A percentile compares a stretch with the other conserved stretches of the same genome.
phyloP scores from a whole-genome alignment of 139 green algal species.

The Pleodorina starrii region DNA sequence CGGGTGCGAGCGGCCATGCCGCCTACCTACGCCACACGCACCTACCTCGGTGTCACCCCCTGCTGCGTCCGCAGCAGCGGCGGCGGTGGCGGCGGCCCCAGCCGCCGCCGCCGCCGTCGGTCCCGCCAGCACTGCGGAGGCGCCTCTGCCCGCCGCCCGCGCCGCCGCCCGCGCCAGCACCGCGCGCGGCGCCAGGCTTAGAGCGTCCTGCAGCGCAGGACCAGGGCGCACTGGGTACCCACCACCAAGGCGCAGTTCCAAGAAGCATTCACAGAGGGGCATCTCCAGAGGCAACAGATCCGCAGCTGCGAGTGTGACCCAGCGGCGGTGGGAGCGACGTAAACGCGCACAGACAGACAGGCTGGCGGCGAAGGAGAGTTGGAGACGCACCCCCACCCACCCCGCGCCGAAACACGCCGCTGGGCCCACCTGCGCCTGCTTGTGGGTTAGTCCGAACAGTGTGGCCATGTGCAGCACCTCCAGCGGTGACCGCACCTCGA shows the following conservation, averaged over 20 bases:
- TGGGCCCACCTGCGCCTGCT: conserved; percentile 70
- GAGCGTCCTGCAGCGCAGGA: conserved; percentile 28
- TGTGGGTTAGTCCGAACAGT: conserved; percentile 69
- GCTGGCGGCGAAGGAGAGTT: no score
- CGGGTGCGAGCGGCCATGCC: no score
- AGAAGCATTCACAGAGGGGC: no score
- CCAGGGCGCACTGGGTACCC: no score
- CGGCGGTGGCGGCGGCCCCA: background rate
- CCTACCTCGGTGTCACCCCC: background rate
- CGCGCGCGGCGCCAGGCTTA: conserved; percentile 23
- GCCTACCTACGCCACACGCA: background rate
- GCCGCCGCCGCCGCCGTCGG: background rate
- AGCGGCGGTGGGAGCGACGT: no score
- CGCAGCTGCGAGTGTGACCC: no score
- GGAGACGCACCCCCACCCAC: no score
- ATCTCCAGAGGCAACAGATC: no score
- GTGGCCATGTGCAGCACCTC: conserved; percentile 75
- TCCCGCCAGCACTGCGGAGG: conserved; percentile 1
- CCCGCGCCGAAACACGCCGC: no score
- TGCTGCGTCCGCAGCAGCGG: background rate
- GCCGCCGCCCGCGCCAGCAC: conserved; percentile 29
- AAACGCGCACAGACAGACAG: no score
- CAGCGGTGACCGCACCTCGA: conserved; percentile 74
- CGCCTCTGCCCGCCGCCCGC: background rate
- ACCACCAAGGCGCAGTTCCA: no score